Evolutionary conservation across 1,284 basidiomycete species (phyloP).

Genomic region (Grifola frondosa): DNA sequence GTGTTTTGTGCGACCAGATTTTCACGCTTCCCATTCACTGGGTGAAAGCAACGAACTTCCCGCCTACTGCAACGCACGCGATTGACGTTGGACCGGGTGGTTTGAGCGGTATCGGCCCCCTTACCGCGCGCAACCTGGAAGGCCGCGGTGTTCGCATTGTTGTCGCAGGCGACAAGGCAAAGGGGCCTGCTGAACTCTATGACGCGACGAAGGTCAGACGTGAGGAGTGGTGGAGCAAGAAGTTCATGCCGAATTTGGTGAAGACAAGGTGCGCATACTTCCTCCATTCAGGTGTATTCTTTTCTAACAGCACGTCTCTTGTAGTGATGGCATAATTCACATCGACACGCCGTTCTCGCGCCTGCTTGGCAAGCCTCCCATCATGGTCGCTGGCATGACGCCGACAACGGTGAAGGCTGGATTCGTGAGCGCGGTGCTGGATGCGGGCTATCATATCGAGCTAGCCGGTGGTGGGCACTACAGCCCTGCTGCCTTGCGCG

Average conservation of each 20-base stretch:
- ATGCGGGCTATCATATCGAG: slow-evolving; percentile 95
- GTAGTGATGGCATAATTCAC: slow-evolving; percentile 84
- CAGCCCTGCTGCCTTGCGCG: slow-evolving; percentile 83
- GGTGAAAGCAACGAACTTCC: slow-evolving; percentile 88
- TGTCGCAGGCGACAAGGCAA: slow-evolving; percentile 83
- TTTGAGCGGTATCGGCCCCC: slow-evolving; percentile 87
- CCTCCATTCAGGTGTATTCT: no score
- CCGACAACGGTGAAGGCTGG: slow-evolving; percentile 91
- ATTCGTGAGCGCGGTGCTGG: slow-evolving; percentile 88
- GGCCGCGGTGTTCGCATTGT: slow-evolving; percentile 91
- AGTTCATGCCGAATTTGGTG: slow-evolving; percentile 82
- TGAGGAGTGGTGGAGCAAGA: slow-evolving; percentile 91
- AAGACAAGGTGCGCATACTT: slow-evolving; percentile 72
- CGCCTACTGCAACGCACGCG: slow-evolving; percentile 87
- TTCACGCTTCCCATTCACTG: slow-evolving; percentile 93
- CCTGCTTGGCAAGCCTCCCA: slow-evolving; percentile 90
- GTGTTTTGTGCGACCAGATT: slow-evolving; percentile 89
- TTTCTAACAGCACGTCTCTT: no score
- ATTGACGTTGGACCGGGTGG: slow-evolving; percentile 98
- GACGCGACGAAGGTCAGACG: slow-evolving; percentile 63
- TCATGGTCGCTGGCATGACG: slow-evolving; percentile 99
- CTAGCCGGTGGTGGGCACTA: slow-evolving; percentile 98
- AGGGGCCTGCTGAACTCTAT: slow-evolving; percentile 85
- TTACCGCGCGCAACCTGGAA: slow-evolving; percentile 89
- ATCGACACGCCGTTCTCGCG: slow-evolving; percentile 97